Conservation (phyloP, 352 stramenopile genomes). For the Phytophthora hybrid region DNA sequence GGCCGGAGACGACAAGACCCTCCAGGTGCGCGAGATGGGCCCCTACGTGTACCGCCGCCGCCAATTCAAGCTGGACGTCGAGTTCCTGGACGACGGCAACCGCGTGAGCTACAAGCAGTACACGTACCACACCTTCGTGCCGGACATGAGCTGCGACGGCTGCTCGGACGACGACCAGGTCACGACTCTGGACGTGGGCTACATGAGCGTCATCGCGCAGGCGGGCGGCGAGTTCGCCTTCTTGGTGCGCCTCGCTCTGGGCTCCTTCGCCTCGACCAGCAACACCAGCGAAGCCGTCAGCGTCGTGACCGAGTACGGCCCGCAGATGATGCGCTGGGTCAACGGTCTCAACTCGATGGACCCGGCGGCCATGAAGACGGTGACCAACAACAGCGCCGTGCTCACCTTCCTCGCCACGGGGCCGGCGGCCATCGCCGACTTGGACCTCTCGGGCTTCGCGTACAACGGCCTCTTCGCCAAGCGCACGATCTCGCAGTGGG, state of each 20-base stretch:
- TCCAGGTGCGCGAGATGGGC: conserved; percentile 66
- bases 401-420: conserved; percentile 50
- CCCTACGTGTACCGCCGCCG: conserved; percentile 73
- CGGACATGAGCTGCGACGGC: conserved; percentile 51
- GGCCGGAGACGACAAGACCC: conserved; percentile 49
- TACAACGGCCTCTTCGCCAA: conserved; percentile 71
- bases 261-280: conserved; percentile 54
- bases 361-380: conserved; percentile 48
- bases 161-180: conserved; percentile 66
- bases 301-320: conserved; percentile 51
- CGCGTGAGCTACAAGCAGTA: conserved; percentile 72
- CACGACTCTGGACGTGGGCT: conserved; percentile 59
- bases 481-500: conserved; percentile 57
- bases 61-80: conserved; percentile 65
- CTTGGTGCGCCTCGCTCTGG: conserved; percentile 53
- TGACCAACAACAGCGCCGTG: conserved; percentile 46
- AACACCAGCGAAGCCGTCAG: conserved; percentile 34
- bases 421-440: conserved; percentile 40
- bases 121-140: conserved; percentile 71
- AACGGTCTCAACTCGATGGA: conserved; percentile 72
- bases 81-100: conserved; percentile 54
- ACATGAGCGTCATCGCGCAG: conserved; percentile 76
- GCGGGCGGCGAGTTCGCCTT: conserved; percentile 70
- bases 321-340: conserved; percentile 76
- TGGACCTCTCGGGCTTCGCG: conserved; percentile 52